Evolutionary conservation across 1,139 yeast genomes (phyloP), one percentile per base, ranked within the genome.

Genomic region (Candida freyschussii): DNA sequence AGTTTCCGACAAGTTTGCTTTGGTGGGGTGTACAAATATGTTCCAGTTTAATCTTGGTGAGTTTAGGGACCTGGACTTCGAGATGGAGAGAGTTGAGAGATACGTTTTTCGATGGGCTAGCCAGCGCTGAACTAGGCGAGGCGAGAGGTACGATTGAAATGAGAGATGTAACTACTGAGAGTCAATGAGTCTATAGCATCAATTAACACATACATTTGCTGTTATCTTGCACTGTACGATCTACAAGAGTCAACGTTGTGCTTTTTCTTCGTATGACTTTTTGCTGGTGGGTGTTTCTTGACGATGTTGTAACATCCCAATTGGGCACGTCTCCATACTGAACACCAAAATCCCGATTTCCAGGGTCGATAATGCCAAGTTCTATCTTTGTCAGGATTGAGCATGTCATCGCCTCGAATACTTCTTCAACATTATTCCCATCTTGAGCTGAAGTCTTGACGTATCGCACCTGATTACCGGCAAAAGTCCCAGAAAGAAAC

Each of bases 21-120:
- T 91, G 97, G 97, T 86, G 96, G 93, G 59, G 75, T 20, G 59
- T 87, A 29, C 96, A 87, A 55, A 53, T 75, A 0, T 58, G 74
- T 10, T 82, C 94, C 30, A 76, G 84, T 2, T 60, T 73, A 2
- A 57, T 86, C 12, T 67, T 89, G 65, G 84, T 86, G 13, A 67
- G 80, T 10, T 65, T 89, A 42, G 95, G 55, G 4, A 50, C 55
- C 0, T 50, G 44, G 41, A 42, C 49, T 1, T 45, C 49, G 6
- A 39, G 52, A 26, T 50, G 55, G 55, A 43, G 43, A 27, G 55
- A 50, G 20, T 32, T 50, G 12, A 41, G 93, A 47, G 84, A 85
- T 21, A 85, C 96, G 0, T 91, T 89, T 53, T 91, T 91, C 49
- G 94, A 86, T 40, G 80, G 84, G 17, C 65, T 82, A 65, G 69